Evolutionary conservation across 495 filamentous ascomycete genomes (phyloP), one percentile per base, ranked within the genome.

Genomic region (Parachaetomium inaequale): DNA sequence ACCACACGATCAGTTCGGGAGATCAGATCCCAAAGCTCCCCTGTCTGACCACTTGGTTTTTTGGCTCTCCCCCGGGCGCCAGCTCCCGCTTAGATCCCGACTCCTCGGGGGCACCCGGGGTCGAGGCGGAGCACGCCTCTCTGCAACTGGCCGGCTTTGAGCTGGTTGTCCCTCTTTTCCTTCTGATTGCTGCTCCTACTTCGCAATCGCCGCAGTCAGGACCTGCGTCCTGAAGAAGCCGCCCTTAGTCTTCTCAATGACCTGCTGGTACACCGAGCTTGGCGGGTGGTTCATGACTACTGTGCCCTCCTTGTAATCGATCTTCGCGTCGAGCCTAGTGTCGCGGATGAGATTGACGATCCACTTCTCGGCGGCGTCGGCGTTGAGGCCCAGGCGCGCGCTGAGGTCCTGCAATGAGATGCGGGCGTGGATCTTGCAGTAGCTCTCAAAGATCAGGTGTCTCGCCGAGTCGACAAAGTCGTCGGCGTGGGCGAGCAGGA

Each of bases 211-310:
- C 28, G 82, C 81, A 67, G 70, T 90, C 62, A 91, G 79, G 34
- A 91, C 87, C 74, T 91, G 87, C 59, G 88, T 90, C 70, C 91
- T 81, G 82, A 96, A 94, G 82, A 95, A 94, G 55, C 90, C 91
- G 67, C 92, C 93, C 84, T 94, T 94, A 38, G 93, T 97, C 76
- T 88, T 83, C 82, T 97, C 93, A 70, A 97, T 97, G 66, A 98
- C 94, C 76, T 98, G 94, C 80, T 98, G 94, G 79, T 98, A 98
- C 57, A 98, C 93, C 29, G 90, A 95, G 79, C 92, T 92, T 21
- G 94, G 93, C 47, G 94, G 94, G 79, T 98, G 94, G 80, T 98
- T 98, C 94, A 98, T 98, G 62, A 98, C 86, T 29, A 98, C 94
- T 43, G 94, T 98, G 67, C 94, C 94, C 78, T 93, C 91, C 81